Evolutionary conservation across 768 basidiomycete species (phyloP).

Genomic region (Suillus americanus): DNA sequence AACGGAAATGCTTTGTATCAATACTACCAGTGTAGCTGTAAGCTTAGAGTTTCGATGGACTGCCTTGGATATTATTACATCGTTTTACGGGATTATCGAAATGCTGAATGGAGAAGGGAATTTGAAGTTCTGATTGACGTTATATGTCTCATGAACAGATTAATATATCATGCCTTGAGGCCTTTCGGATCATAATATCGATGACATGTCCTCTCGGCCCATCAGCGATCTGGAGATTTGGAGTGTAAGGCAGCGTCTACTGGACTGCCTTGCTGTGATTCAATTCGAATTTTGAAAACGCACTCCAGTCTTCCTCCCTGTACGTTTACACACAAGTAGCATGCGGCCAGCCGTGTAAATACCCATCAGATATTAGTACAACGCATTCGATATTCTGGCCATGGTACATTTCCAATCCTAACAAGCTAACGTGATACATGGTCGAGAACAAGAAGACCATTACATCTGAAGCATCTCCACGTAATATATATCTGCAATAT

Average conservation of each 20-base stretch:
- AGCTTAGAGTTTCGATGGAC: background rate
- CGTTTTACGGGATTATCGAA: background rate
- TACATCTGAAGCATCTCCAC: background rate
- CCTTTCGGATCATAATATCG: background rate
- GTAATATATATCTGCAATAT: background rate
- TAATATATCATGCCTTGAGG: background rate
- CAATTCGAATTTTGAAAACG: background rate
- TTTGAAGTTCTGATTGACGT: background rate
- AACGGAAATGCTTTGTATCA: conserved; percentile 11
- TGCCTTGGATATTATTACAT: background rate
- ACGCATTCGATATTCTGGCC: background rate
- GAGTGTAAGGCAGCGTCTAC: background rate
- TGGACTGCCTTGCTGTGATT: background rate
- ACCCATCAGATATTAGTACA: background rate
- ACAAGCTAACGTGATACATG: background rate
- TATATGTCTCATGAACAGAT: background rate
- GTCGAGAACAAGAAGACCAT: background rate
- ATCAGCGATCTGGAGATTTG: background rate
- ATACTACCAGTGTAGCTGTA: conserved; percentile 12
- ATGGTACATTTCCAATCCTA: background rate
- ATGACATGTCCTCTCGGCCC: too few relatives aligned
- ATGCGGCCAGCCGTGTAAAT: background rate
- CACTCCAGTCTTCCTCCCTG: background rate
- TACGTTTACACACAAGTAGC: too few relatives aligned
- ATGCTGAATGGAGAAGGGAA: background rate